Evolutionary conservation across 108 stramenopile genomes (phyloP).

Genomic region (Nitzschia sp.): DNA sequence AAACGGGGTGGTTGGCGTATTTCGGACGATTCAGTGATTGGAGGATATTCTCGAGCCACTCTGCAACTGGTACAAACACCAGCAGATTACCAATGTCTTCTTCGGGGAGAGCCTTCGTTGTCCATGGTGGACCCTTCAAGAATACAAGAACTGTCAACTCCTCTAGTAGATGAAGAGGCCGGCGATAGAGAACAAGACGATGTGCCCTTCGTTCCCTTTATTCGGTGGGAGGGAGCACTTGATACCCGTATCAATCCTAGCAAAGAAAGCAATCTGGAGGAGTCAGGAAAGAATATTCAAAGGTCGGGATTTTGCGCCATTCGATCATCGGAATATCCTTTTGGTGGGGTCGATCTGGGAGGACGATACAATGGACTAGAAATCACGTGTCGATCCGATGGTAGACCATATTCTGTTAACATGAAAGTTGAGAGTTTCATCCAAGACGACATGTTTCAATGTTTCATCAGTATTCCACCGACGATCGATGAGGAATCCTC

Average conservation of each 20-base stretch:
- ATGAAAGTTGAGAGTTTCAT: slow-evolving; percentile 69
- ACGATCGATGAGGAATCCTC: slow-evolving; percentile 15
- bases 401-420: slow-evolving; percentile 75
- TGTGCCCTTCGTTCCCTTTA: slow-evolving; percentile 48
- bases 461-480: slow-evolving; percentile 54
- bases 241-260: slow-evolving; percentile 50
- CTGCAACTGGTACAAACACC: slow-evolving; percentile 19
- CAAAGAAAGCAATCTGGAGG: slow-evolving; percentile 29
- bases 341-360: slow-evolving; percentile 60
- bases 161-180: background rate
- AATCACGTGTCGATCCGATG: slow-evolving; percentile 77
- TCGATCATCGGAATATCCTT: slow-evolving; percentile 73
- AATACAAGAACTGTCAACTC: background rate
- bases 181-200: background rate
- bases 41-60: slow-evolving; percentile 55
- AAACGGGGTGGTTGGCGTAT: slow-evolving; percentile 67
- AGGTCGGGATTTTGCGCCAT: slow-evolving; percentile 83
- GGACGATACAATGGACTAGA: slow-evolving; percentile 77
- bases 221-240: slow-evolving; percentile 76
- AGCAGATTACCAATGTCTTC: slow-evolving; percentile 26
- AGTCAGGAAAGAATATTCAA: slow-evolving; percentile 26
- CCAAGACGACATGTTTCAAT: slow-evolving; percentile 83
- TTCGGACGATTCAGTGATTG: slow-evolving; percentile 83
- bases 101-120: slow-evolving; percentile 3
- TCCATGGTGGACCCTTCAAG: slow-evolving; percentile 17